Percentiles rank a stretch among this genome's conserved stretches.
Evolutionary conservation across 768 basidiomycete species (phyloP).

Genomic region (Rhizopogon rudus): DNA sequence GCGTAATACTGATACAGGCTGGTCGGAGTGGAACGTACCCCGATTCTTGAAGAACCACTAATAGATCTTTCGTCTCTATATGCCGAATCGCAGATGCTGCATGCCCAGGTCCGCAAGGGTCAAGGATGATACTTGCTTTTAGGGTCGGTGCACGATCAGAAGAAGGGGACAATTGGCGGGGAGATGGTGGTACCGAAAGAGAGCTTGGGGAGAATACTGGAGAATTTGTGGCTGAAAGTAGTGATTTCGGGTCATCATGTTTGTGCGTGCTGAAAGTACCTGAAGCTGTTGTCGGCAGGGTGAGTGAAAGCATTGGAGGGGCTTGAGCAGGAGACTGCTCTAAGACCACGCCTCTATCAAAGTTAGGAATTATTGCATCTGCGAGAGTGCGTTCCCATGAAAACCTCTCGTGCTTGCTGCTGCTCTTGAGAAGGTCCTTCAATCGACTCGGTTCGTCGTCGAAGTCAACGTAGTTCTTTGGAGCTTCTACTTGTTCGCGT

Average conservation of each 20-base stretch:
- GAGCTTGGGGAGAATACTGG: constrained; percentile 33
- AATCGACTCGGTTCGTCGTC: constrained; percentile 77
- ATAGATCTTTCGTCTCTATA: constrained; percentile 35
- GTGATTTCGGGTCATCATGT: constrained; percentile 33
- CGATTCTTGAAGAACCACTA: constrained; percentile 55
- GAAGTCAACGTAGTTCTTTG: constrained; percentile 75
- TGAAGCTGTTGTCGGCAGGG: constrained; percentile 8
- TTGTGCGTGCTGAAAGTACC: constrained; percentile 8
- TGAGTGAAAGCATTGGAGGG: constrained; percentile 7
- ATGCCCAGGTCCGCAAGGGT: constrained; percentile 32
- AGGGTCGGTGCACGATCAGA: constrained; percentile 13
- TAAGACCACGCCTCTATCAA: constrained; percentile 23
- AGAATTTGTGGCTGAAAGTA: constrained; percentile 43
- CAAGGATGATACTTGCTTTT: constrained; percentile 41
- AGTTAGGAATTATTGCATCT: constrained; percentile 26
- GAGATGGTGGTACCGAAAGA: constrained; percentile 35
- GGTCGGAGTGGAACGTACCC: constrained; percentile 44
- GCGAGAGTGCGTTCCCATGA: constrained; percentile 18
- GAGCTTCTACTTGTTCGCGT: constrained; percentile 66
- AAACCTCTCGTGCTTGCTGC: constrained; percentile 24
- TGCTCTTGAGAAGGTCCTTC: constrained; percentile 66
- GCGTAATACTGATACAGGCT: constrained; percentile 2
- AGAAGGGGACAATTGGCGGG: constrained; percentile 6
- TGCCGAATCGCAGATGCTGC: constrained; percentile 43
- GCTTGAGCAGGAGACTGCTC: constrained; percentile 14